Base-by-base conservation (phyloP, 148 eudicot species). In the Arctostaphylos glauca region DNA sequence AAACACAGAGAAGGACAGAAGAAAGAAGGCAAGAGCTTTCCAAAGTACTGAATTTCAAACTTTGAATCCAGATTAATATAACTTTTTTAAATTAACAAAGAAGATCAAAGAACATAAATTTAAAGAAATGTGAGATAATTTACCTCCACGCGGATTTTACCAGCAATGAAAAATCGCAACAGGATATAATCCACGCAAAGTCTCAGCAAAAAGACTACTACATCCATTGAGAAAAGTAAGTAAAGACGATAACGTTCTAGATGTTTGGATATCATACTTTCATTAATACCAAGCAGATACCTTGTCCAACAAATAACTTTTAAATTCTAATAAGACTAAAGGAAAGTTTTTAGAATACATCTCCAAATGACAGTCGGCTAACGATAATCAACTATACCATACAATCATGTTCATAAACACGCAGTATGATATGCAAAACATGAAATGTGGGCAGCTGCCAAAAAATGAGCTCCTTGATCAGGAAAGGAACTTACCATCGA, bases 171-270 rank as follows among this genome's bases (percentile, higher is more conserved):
- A 82, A 94, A 96, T 92, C 79, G 93, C 98, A 80, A 88, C 86
- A 13, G 98, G 98, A 85, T 94, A 94, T 75, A 92, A 84, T n/a
- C 98, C 98, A 52, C 98, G 89, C 82, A 87, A 87, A 70, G 98
- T 94, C 91, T 94, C 98, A 76, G 98, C 98, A 58, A 96, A 96
- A 76, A 94, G 95, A 86, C 91, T 85, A 96, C 98, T 94, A 88
- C 70, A 86, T 25, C 68, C 84, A 84, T 48, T 56, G 31, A 81
- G 77, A n/a, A 72, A 53, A 78, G 80, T 23, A 18, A 81, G 52
- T 8, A 80, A 68, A 46, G 53, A 67, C 52, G 50, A 56, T 66
- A 50, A 55, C 46, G 59, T 52, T 21, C 47, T 16, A 47, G 56
- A n/a, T 16, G 19, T 6, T 66, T 70, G 31, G 66, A 55, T 38